phyloP scores from a whole-genome alignment of 306 rosid genomes.

The Ormosia semicastrata region DNA sequence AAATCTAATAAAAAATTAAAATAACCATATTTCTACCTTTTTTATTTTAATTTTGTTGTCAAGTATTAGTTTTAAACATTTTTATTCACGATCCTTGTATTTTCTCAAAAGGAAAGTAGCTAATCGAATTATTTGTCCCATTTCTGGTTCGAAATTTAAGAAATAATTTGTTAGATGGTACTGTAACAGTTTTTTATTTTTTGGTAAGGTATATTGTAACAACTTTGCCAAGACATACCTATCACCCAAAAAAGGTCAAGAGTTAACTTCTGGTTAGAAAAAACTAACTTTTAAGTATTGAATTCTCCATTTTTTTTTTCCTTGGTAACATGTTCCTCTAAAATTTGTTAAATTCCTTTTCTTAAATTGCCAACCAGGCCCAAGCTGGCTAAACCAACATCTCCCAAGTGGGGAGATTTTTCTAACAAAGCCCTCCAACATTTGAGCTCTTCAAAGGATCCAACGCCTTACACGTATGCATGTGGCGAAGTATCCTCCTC shows the following conservation, averaged over 20 bases:
- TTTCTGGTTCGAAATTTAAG: not conserved
- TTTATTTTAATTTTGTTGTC: not conserved
- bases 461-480: constrained; percentile 48
- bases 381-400: constrained; percentile 25
- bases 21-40: not conserved
- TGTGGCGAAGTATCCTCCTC: constrained; percentile 69
- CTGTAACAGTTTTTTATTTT: not conserved
- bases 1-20: not conserved
- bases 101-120: not conserved
- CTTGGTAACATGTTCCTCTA: not conserved
- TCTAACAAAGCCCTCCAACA: constrained; percentile 24
- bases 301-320: not conserved
- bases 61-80: not conserved
- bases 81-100: not conserved
- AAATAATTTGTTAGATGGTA: not conserved
- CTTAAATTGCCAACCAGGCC: constrained; percentile 22
- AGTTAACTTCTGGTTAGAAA: not conserved
- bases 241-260: not conserved
- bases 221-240: not conserved
- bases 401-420: constrained; percentile 12
- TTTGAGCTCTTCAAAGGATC: constrained; percentile 31
- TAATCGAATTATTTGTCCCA: not conserved
- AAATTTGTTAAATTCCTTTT: constrained; percentile 16
- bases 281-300: not conserved
- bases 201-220: not conserved